These are phyloP conservation scores for Diaporthe humulicola DNA, from an alignment of 2,329 filamentous ascomycete genomes.

Conservation along the genomic window DNA sequence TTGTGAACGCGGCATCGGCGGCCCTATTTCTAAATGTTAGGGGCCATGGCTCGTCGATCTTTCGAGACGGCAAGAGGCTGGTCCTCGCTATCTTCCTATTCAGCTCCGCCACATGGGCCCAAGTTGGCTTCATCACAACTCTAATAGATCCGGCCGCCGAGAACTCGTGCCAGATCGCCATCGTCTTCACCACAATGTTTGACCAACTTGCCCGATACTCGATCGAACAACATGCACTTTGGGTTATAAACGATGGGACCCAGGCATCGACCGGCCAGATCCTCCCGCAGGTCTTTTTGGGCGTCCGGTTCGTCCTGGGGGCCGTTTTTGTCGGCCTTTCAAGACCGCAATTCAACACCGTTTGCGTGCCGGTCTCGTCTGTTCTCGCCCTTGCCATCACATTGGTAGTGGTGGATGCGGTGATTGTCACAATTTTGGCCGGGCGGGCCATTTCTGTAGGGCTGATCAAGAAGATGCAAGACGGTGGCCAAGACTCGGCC, in stretches of 20 bases:
- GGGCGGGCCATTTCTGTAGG: conserved; percentile 56
- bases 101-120: conserved; percentile 66
- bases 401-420: conserved; percentile 59
- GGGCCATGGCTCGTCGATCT: conserved; percentile 62
- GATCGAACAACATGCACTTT: conserved; percentile 67
- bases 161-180: conserved; percentile 63
- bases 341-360: conserved; percentile 63
- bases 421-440: conserved; percentile 58
- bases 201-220: conserved; percentile 69
- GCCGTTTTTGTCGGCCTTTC: conserved; percentile 68
- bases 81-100: conserved; percentile 70
- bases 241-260: conserved; percentile 59
- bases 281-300: conserved; percentile 61
- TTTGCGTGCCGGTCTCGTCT: conserved; percentile 64
- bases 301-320: conserved; percentile 65
- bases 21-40: conserved; percentile 60
- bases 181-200: conserved; percentile 66
- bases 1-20: conserved; percentile 64
- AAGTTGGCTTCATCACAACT: conserved; percentile 64
- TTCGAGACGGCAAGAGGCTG: conserved; percentile 73
- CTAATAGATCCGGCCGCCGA: conserved; percentile 58
- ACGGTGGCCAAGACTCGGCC: conserved; percentile 45
- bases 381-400: conserved; percentile 59
- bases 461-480: conserved; percentile 49
- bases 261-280: conserved; percentile 53